Evolutionary conservation across 169 alveolate species (phyloP), one percentile per base, ranked within the genome.

Genomic region (Plasmodium yoelii): DNA sequence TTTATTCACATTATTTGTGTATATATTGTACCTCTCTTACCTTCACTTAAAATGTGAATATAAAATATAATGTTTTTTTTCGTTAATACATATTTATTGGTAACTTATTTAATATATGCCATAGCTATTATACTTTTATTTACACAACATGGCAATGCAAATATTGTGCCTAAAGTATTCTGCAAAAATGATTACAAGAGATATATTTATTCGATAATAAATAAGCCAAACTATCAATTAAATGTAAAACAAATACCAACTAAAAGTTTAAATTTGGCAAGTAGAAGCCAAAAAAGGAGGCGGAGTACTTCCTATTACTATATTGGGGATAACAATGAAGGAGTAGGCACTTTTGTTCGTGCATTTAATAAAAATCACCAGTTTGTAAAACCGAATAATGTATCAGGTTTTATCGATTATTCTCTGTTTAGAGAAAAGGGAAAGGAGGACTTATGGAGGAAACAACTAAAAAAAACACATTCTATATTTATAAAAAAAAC

Each of bases 301-400:
- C 7, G 0, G 42, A 7, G 42, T 34, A 34, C 4, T 34, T 34
- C 42, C 42, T 34, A 34, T 34, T 34, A 34, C 42, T 34, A 34
- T 34, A 34, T 34, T 34, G 42, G 42, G 42, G 42, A 34, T 34
- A 34, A 0, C 42, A 34, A 34, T 34, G 42, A 34, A 34, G 42
- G 42, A 34, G 7, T 0, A 34, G 42, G 42, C 42, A 4, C 42
- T 5, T 34, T 34, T 34, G 7, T 34, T 34, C 42, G 7, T 0
- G 42, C 42, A 34, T 82, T 82, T 57, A 82, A 82, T 49, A 82
- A 82, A 82, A 82, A 53, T 15, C 26, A 82, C 39, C 44, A 6
- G n/a, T 82, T 67, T 56, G 19, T 67, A 24, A 82, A 67, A 28
- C 82, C 82, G 7, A 18, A 39, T 18, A 67, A 12, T 82, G 60